Evolutionary conservation across 257 asterid species (phyloP).

Genomic region (Nicotiana benthamiana): DNA sequence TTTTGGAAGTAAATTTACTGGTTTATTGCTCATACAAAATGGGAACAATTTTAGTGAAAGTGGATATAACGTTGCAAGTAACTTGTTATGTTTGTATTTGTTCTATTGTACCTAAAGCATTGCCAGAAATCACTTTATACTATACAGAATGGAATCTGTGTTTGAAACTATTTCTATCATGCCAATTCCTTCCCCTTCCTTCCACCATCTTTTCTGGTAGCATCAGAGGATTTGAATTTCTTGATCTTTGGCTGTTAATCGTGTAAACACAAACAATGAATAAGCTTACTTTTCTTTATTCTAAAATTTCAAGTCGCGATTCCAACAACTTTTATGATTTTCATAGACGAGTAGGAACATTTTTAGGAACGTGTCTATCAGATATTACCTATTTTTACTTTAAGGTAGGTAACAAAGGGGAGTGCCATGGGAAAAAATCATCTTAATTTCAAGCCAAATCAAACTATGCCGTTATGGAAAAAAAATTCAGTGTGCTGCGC

Average conservation of each 20-base stretch:
- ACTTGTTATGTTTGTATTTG: neutral
- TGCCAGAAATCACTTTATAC: neutral
- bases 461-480: too few relatives aligned
- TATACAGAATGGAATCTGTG: neutral
- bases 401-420: neutral
- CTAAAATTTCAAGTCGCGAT: neutral
- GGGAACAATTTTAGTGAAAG: neutral
- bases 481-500: too few relatives aligned
- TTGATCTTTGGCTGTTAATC: neutral
- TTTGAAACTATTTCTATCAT: neutral
- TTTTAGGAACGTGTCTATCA: neutral
- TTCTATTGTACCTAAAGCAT: neutral
- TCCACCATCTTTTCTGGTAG: too few relatives aligned
- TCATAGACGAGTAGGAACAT: neutral
- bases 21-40: neutral
- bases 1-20: neutral
- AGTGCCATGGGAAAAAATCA: neutral
- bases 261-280: neutral
- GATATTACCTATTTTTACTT: neutral
- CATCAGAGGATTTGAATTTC: neutral
- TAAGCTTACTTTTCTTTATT: neutral
- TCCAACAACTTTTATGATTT: neutral
- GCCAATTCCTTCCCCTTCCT: neutral
- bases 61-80: neutral
- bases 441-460: neutral